phyloP scores from a whole-genome alignment of 352 stramenopile genomes.

The Peronospora farinosa region DNA sequence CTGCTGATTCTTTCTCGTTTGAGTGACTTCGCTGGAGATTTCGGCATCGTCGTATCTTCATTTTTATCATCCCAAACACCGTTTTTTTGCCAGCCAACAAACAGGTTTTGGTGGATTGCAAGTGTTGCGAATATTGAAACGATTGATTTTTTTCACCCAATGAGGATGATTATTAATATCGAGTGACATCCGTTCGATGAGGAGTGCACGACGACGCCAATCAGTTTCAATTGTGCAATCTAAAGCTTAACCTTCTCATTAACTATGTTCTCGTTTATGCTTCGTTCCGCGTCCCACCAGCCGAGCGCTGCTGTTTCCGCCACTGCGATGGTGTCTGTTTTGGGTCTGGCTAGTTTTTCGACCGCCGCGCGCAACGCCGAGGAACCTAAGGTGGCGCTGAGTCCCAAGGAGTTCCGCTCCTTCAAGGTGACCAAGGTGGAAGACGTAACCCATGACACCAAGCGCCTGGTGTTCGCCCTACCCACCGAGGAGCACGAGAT shows the following conservation, averaged over 20 bases:
- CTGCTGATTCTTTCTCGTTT: constrained; percentile 37
- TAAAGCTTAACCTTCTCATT: constrained; percentile 3
- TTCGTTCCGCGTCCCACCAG: constrained; percentile 22
- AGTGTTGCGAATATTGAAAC: not conserved
- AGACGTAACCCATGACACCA: constrained; percentile 58
- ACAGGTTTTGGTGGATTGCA: not conserved
- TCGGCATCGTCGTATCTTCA: not conserved
- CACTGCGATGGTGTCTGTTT: constrained; percentile 29
- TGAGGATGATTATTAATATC: constrained; percentile 16
- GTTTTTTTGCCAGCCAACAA: not conserved
- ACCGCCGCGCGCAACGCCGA: constrained; percentile 24
- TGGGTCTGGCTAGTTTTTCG: constrained; percentile 30
- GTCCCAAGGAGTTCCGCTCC: constrained; percentile 47
- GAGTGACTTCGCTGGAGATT: constrained; percentile 17
- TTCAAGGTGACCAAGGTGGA: constrained; percentile 63
- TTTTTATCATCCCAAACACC: constrained; percentile 7
- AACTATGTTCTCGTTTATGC: constrained; percentile 27
- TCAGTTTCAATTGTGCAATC: constrained; percentile 15
- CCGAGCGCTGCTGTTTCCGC: constrained; percentile 18
- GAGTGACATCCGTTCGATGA: too few relatives aligned
- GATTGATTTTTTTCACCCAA: constrained; percentile 8
- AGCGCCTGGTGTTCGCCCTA: constrained; percentile 49
- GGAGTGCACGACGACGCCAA: constrained; percentile 6
- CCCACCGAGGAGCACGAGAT: constrained; percentile 54
- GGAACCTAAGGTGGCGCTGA: constrained; percentile 46